phyloP scores from a whole-genome alignment of 108 stramenopile genomes.

The Schizochytrium sp. region DNA sequence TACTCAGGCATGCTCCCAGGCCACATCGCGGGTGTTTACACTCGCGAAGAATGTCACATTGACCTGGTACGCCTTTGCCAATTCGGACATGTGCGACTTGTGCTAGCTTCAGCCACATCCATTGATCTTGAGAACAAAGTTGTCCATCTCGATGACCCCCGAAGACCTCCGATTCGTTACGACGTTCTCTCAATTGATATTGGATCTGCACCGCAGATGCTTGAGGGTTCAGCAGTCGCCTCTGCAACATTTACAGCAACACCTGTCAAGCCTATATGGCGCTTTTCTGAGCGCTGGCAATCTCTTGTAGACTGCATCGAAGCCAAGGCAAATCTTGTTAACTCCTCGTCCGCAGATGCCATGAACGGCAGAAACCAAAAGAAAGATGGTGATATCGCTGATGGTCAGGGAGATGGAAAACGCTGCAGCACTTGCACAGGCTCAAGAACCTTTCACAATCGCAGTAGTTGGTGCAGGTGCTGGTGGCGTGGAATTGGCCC shows the following conservation, averaged over 20 bases:
- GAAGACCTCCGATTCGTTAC: constrained; percentile 75
- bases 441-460: constrained; percentile 60
- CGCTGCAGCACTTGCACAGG: neutral
- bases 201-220: constrained; percentile 73
- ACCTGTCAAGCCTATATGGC: constrained; percentile 84
- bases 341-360: no score
- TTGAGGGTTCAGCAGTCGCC: neutral
- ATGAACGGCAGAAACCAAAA: neutral
- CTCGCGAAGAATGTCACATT: constrained; percentile 82
- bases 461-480: constrained; percentile 96
- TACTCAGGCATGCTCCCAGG: constrained; percentile 99
- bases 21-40: constrained; percentile 85
- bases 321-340: neutral
- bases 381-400: neutral
- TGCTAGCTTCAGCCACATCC: constrained; percentile 74
- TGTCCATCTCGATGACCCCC: constrained; percentile 69
- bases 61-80: constrained; percentile 76
- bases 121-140: constrained; percentile 69
- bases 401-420: neutral
- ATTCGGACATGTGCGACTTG: constrained; percentile 71
- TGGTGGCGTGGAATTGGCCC: constrained; percentile 92
- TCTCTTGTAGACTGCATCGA: constrained; percentile 5
- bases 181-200: constrained; percentile 82
- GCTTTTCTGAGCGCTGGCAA: constrained; percentile 70
- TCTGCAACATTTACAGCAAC: constrained; percentile 62